Conservation (phyloP, 371 early-diverging fungal species). For the Chytridiales sp. region DNA sequence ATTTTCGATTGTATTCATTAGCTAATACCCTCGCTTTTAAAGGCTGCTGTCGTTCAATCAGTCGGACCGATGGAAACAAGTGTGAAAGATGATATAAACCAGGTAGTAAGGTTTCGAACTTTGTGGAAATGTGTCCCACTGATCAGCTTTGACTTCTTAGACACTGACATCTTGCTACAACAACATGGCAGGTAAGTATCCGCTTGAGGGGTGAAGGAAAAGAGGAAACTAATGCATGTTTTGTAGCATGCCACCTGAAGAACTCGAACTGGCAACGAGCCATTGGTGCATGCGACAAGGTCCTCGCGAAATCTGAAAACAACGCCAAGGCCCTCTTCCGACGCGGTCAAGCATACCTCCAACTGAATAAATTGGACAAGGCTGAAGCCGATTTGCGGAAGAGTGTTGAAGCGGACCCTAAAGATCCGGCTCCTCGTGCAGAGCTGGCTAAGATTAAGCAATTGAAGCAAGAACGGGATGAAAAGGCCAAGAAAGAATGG, state of each 20-base stretch:
- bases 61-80: too few relatives aligned
- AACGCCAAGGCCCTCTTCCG: slow-evolving; percentile 45
- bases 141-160: slow-evolving; percentile 19
- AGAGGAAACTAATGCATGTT: too few relatives aligned
- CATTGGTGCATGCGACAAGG: slow-evolving; percentile 29
- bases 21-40: too few relatives aligned
- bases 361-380: slow-evolving; percentile 28
- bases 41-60: too few relatives aligned
- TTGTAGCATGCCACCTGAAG: slow-evolving; percentile 36
- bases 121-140: neutral
- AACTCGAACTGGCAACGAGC: slow-evolving; percentile 28
- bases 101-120: too few relatives aligned
- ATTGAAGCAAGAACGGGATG: slow-evolving; percentile 20
- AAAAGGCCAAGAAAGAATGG: slow-evolving; percentile 34
- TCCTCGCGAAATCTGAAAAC: slow-evolving; percentile 22
- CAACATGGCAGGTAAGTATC: slow-evolving; percentile 38
- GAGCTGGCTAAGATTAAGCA: slow-evolving; percentile 26
- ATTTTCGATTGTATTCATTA: too few relatives aligned
- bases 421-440: slow-evolving; percentile 31
- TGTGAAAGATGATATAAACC: too few relatives aligned
- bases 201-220: too few relatives aligned
- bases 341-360: slow-evolving; percentile 32
- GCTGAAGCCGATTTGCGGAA: slow-evolving; percentile 33
- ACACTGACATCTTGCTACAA: slow-evolving; percentile 35
- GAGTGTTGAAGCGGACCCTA: slow-evolving; percentile 36